Conservation (phyloP, 1,284 basidiomycete genomes). For the Moesziomyces aphidis region DNA sequence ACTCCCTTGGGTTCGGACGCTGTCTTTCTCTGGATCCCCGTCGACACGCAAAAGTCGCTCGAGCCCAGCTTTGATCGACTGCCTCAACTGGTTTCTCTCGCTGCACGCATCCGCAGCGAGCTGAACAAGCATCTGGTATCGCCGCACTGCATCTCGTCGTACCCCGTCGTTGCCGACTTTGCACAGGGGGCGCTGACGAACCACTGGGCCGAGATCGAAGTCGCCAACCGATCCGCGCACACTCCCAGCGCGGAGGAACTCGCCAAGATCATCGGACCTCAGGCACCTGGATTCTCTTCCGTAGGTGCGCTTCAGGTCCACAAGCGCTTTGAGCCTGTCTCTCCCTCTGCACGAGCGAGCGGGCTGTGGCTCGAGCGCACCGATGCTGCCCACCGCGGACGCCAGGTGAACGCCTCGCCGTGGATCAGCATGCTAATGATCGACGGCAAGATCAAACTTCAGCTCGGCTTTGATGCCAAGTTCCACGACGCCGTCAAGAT, state of each 20-base stretch:
- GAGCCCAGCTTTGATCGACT: conserved; percentile 10
- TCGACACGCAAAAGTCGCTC: conserved; percentile 11
- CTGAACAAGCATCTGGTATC: conserved; percentile 20
- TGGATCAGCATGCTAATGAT: conserved; percentile 41
- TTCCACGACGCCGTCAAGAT: conserved; percentile 31
- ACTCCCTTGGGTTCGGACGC: conserved; percentile 40
- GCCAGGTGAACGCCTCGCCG: conserved; percentile 44
- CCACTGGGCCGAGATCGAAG: conserved; percentile 17
- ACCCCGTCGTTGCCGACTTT: conserved; percentile 1
- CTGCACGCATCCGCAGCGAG: conserved; percentile 10
- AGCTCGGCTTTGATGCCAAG: conserved; percentile 38
- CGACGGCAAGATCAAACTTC: conserved; percentile 33
- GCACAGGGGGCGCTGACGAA: conserved; percentile 6
- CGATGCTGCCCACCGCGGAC: conserved; percentile 19
- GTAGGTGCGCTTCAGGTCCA: conserved; percentile 7
- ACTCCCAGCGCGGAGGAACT: conserved; percentile 1
- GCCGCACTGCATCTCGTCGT: conserved; percentile 26
- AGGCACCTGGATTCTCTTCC: conserved; percentile 34
- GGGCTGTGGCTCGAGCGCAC: conserved; percentile 24
- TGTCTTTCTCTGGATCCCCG: conserved; percentile 43
- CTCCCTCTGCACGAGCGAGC: conserved; percentile 1
- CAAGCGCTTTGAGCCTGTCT: conserved; percentile 15
- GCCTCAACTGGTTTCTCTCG: conserved; percentile 7
- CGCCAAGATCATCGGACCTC: conserved; percentile 21
- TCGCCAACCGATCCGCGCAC: not conserved